Base-by-base conservation (phyloP, 441 rosid genomes). In the Adansonia rubrostipa region DNA sequence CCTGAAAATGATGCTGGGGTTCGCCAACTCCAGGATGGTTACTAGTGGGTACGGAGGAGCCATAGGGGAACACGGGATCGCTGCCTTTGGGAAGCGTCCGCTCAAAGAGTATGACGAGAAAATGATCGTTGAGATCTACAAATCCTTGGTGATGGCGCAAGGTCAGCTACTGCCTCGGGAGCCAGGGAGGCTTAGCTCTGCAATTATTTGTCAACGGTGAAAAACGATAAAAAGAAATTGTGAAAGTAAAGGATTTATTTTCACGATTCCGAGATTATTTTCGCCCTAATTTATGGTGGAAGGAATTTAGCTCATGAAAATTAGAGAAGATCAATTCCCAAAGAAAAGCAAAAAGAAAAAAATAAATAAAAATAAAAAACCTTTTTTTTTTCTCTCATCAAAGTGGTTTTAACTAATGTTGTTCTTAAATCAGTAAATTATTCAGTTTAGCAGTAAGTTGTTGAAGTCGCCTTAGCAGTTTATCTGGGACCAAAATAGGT, bases 41-140 rank as follows among this genome's bases (percentile, higher is more conserved):
- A 68, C 81, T 15, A 40, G 82, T 11, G 87, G 87, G 4, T 81
- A 83, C 77, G 89, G 86, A 13, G 88, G 83, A 51, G 80, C 83
- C 62, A 73, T 77, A 2, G 82, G 81, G 6, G 74, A 74, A 24
- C 6, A 24, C 13, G 89, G 89, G 66, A 51, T 74, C 11, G 74
- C 70, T 9, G 78, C 80, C 9, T 86, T 91, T 19, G 93, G 88
- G 33, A 53, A 78, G 76, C 83, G 76, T 15, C 77, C 85, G 45
- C 40, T 88, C 45, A 94, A 90, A 78, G 98, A 92, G 85, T 90
- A 94, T 14, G 95, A 94, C 75, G 88, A 88, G 86, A 92, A 86
- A 88, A 75, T 87, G 88, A 85, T 94, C n/a, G 81, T 88, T 3
- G 89, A 90, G 94, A 88, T 92, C 88, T 92, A 91, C 81, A 91